Conservation (phyloP, 2,329 filamentous ascomycete genomes). For the Epichloe sp. region DNA sequence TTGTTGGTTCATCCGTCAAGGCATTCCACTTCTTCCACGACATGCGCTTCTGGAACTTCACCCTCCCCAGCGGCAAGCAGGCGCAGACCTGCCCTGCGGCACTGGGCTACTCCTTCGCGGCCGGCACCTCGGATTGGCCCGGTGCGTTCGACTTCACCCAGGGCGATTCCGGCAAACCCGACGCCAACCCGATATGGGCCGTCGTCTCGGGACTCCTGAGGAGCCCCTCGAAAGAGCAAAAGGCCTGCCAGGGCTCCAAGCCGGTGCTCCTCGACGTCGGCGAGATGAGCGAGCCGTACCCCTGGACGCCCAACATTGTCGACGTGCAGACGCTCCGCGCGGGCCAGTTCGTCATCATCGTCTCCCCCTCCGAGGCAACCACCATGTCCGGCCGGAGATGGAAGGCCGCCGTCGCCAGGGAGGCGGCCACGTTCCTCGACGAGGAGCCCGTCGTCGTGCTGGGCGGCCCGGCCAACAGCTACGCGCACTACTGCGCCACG, state of each 20-base stretch:
- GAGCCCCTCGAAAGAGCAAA: constrained; percentile 55
- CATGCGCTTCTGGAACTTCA: constrained; percentile 63
- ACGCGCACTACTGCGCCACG: constrained; percentile 71
- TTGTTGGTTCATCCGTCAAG: constrained; percentile 55
- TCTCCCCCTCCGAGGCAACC: constrained; percentile 76
- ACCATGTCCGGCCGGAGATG: constrained; percentile 88
- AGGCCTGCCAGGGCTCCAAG: constrained; percentile 66
- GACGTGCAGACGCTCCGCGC: constrained; percentile 78
- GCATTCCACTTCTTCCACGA: constrained; percentile 79
- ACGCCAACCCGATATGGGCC: constrained; percentile 62
- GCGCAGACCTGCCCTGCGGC: constrained; percentile 74
- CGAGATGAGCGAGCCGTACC: constrained; percentile 62
- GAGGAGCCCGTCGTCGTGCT: constrained; percentile 62
- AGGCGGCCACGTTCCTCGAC: constrained; percentile 35
- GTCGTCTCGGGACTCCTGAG: constrained; percentile 62
- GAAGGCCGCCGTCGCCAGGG: constrained; percentile 52
- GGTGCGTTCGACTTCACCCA: constrained; percentile 91
- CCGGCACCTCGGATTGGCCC: constrained; percentile 82
- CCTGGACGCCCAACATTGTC: constrained; percentile 84
- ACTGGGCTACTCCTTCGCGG: constrained; percentile 84
- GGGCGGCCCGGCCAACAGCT: constrained; percentile 81
- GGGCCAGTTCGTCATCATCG: constrained; percentile 71
- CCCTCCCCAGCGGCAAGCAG: constrained; percentile 55
- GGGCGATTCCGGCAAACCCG: constrained; percentile 59
- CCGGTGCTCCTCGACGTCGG: constrained; percentile 82